Conservation (phyloP, 1,284 basidiomycete species). For the Exobasidium cylindrosporum region DNA sequence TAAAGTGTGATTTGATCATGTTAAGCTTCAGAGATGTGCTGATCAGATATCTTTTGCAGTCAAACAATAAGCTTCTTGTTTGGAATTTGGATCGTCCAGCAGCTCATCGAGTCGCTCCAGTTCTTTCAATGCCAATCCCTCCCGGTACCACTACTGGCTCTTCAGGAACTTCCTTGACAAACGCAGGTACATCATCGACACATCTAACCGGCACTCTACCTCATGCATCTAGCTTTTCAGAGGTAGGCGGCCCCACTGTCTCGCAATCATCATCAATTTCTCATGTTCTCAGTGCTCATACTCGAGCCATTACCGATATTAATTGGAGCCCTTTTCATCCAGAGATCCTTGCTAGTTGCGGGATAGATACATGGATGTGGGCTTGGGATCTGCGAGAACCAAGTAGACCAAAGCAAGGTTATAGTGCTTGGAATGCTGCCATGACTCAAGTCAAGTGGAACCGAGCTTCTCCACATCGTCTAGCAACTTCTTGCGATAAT, state of each 20-base stretch:
- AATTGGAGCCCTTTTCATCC: slow-evolving; percentile 54
- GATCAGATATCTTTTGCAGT: slow-evolving; percentile 52
- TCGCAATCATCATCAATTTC: slow-evolving; percentile 40
- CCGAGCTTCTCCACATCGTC: slow-evolving; percentile 20
- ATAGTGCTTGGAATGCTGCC: slow-evolving; percentile 52
- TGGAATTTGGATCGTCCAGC: slow-evolving; percentile 73
- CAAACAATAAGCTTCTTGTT: slow-evolving; percentile 89
- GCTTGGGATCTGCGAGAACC: slow-evolving; percentile 52
- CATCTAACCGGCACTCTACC: slow-evolving; percentile 16
- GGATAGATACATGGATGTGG: slow-evolving; percentile 54
- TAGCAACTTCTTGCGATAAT: slow-evolving; percentile 26
- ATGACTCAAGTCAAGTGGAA: slow-evolving; percentile 53
- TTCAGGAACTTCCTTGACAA: not conserved
- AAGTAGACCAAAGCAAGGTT: slow-evolving; percentile 44
- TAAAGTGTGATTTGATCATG: not conserved
- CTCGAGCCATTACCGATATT: slow-evolving; percentile 53
- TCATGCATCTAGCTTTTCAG: not conserved
- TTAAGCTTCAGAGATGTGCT: not conserved
- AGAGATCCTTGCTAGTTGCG: slow-evolving; percentile 48
- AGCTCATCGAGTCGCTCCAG: slow-evolving; percentile 9
- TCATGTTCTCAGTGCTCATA: slow-evolving; percentile 47
- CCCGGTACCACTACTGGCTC: slow-evolving; percentile 4
- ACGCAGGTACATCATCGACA: slow-evolving; percentile 20
- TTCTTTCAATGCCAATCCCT: slow-evolving; percentile 6
- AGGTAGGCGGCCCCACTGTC: not conserved